Evolutionary conservation across 73 alveolate genomes (phyloP), one percentile per base, ranked within the genome.

Genomic region (Symbiodinium natans): DNA sequence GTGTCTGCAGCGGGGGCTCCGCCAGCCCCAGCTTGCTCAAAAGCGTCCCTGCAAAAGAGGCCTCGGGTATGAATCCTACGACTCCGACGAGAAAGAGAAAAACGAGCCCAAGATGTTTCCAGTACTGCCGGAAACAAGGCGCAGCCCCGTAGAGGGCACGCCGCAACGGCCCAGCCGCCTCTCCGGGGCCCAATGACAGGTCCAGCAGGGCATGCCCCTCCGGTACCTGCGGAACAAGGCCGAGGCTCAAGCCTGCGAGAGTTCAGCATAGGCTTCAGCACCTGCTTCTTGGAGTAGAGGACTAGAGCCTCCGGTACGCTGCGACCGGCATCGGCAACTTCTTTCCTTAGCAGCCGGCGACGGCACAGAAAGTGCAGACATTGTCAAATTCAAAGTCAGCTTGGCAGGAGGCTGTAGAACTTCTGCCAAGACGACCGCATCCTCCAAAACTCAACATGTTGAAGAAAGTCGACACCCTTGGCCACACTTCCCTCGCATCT

Each of bases 121-220:
- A 48, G 17, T 48, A 17, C 8, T 8, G 59, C 21, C 59, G 59
- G 21, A 3, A 29, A 82, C 94, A 3, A 34, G 95, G 36, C 8
- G 13, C 95, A 1, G 95, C 95, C 36, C 87, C 87, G 31, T 90
- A 90, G n/a, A 90, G 96, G 23, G 96, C 88, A 34, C 77, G 46
- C 8, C 87, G 73, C 86, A 90, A 5, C 9, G 96, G 96, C 39
- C 96, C 96, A 13, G 52, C 96, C 9, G 77, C 33, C 7, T 68
- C 96, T 36, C 96, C 77, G 36, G 98, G 98, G 3, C 98, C 98
- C 82, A 92, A 27, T 23, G 98, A 92, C 39, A 92, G 82, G 92
- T 92, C 98, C 34, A 92, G 83, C 89, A 92, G 23, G 9, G 98
- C 98, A 17, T 92, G 98, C 27, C 98, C 98, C 34, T 92, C 98